Percentiles rank a stretch among this genome's conserved stretches.
phyloP scores from a whole-genome alignment of 106 monocot genomes.

The Chionographis japonica region DNA sequence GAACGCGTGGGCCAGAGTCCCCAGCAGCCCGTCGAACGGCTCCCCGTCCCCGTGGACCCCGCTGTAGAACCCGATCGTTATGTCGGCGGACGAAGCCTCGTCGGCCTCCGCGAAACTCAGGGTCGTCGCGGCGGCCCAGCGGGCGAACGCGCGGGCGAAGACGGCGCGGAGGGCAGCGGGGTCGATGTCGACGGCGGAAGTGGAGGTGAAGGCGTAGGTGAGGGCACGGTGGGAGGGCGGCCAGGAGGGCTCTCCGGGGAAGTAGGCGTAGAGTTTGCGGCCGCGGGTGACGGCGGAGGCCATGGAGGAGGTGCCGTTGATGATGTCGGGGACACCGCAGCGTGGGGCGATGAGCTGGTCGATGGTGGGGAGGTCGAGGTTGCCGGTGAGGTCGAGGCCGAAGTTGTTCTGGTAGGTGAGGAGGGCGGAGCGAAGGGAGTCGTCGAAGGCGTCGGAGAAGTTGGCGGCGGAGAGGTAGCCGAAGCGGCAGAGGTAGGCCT shows the following conservation, averaged over 20 bases:
- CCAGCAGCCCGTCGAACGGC: conserved; percentile 75
- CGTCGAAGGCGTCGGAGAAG: conserved; percentile 66
- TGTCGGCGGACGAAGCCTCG: conserved; percentile 32
- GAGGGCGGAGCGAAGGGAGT: conserved; percentile 43
- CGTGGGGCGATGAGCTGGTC: conserved; percentile 57
- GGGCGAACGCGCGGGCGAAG: conserved; percentile 64
- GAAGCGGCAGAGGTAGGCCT: conserved; percentile 59
- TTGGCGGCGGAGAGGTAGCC: conserved; percentile 57
- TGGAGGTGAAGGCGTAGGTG: conserved; percentile 54
- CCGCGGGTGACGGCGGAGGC: conserved; percentile 17
- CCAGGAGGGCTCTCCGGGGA: conserved; percentile 68
- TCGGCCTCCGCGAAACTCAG: conserved; percentile 44
- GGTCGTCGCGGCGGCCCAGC: conserved; percentile 63
- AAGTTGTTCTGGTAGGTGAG: conserved; percentile 68
- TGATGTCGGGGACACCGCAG: conserved; percentile 79
- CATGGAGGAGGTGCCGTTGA: conserved; percentile 45
- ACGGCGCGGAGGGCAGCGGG: conserved; percentile 30
- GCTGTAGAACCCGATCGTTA: conserved; percentile 68
- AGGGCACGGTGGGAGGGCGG: conserved; percentile 28
- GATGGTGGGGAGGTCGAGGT: conserved; percentile 60
- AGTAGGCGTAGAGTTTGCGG: conserved; percentile 65
- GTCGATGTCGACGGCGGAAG: conserved; percentile 34
- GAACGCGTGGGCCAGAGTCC: conserved; percentile 91
- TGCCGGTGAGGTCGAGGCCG: conserved; percentile 54
- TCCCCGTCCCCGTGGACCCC: conserved; percentile 88